Base-by-base conservation (phyloP, 1,139 yeast species). In the Saccharomyces hybrid region DNA sequence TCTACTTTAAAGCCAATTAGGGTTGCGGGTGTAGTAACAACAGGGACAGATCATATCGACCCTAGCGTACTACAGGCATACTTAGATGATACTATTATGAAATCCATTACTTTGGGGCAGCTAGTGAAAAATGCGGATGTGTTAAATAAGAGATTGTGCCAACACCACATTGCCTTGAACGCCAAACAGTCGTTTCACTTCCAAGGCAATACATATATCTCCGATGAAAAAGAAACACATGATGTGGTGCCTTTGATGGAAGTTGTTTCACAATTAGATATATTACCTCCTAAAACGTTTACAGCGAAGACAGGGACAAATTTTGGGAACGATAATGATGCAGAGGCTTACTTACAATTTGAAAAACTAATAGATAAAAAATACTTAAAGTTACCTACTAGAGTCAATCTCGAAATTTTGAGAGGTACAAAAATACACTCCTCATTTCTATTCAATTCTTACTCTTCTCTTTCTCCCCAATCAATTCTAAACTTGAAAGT, bases 291-390 rank as follows among this genome's bases (percentile, higher is more conserved):
- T 2, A 84, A 86, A 60, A 77, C 75, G 60, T 85, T 87, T 65
- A 80, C 80, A 58, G 90, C 95, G 57, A 86, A 85, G 64, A 88
- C 96, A 1, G 97, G 97, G n/a, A 91, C 97, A 5, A 90, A 87
- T 69, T 81, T 91, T 3, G 97, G 97, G 2, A 91, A 91, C 66
- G 44, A 38, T 11, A 95, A 96, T 28, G 97, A 90, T 73, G 98
- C 97, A 29, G 95, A 88, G 67, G 97, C 97, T 1, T 88, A 89
- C 65, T 78, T 89, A 49, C 90, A 86, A 66, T 75, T 86, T 67
- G 78, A 83, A 52, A 91, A 93, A 67, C 71, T 88, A 9, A 82
- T 90, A 70, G 97, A 38, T 19, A 38, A 38, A 19, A 38, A 38
- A 23, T 38, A 38, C 44, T 38, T 38, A 38, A 38, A 38, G 19